Base-by-base conservation (phyloP, 495 filamentous ascomycete species). In the Tetracladium setigerum region DNA sequence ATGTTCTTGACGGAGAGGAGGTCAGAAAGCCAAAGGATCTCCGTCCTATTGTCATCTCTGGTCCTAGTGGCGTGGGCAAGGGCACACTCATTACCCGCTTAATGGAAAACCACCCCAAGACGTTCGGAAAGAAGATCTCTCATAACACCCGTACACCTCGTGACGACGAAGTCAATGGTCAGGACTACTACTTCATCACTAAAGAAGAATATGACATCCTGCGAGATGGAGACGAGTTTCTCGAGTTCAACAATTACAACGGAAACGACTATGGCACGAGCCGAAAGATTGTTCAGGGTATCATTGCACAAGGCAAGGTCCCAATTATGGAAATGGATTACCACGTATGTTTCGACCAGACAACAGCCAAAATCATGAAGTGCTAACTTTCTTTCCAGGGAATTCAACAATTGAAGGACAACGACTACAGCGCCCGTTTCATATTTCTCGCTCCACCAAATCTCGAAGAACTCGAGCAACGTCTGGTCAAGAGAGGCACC, bases 321-420 rank as follows among this genome's bases (percentile, higher is more conserved):
- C 62, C 74, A 0, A 35, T 78, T 2, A 67, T 76, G 56, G 62
- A 86, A 59, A 81, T 94, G 64, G 84, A 68, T 34, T 48, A 44
- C 27, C 41, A 69, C 64, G 53, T 60, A 55, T 38, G 50, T 52
- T 43, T 17, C 12, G 38, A 14, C 27, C 11, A 0, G 27, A 19
- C 11, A 35, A 31, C 15, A 48, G 3, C 22, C 15, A n/a, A 10
- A n/a, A 15, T 13, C 16, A 27, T 10, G 9, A 5, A 10, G 7
- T 15, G 30, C 44, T 49, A 30, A 49, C 16, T 16, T 31, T 17
- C 49, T 41, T 78, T 67, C 84, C 16, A 60, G 57, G 54, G 89
- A 50, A 82, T 80, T 52, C 86, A 74, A 70, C 89, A 84, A 64
- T 78, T 88, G 36, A 87, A 84, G 58, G 77, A 78, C 47, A 77